Evolutionary conservation across 139 green algal genomes (phyloP).

Genomic region (Mesotaenium endlicherianum): DNA sequence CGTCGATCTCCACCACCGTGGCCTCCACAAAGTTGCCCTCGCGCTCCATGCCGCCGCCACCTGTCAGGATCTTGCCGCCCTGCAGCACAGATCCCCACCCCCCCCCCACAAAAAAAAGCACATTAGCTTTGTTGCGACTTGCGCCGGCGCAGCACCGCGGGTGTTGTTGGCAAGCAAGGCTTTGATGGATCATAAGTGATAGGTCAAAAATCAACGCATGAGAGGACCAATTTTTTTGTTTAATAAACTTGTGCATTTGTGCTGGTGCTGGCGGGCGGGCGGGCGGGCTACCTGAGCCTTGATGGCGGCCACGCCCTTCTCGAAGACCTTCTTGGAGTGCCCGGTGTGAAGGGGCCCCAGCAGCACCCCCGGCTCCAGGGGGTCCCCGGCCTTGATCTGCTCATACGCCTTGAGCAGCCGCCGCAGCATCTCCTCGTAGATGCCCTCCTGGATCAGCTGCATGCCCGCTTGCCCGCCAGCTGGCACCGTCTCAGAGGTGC

Average conservation of each 20-base stretch:
- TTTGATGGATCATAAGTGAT: too few species aligned
- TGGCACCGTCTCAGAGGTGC: too few species aligned
- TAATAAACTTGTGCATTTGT: too few species aligned
- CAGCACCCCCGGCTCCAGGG: slow-evolving; percentile 4
- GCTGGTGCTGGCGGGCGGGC: too few species aligned
- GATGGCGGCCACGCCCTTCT: slow-evolving; percentile 27
- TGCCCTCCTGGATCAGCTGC: slow-evolving; percentile 28
- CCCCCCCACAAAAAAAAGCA: too few species aligned
- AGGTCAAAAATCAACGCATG: too few species aligned
- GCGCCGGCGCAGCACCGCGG: too few species aligned
- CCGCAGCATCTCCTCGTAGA: slow-evolving; percentile 29
- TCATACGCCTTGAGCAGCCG: slow-evolving; percentile 32
- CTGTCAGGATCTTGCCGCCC: slow-evolving; percentile 16
- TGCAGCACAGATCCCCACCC: background rate
- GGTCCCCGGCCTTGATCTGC: slow-evolving; percentile 35
- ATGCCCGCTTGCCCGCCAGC: too few species aligned
- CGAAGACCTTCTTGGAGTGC: slow-evolving; percentile 8
- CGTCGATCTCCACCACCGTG: slow-evolving; percentile 21
- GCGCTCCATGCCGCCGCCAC: background rate
- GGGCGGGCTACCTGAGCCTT: too few species aligned
- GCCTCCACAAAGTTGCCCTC: slow-evolving; percentile 39
- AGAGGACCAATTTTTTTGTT: too few species aligned
- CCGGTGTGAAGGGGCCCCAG: slow-evolving; percentile 29
- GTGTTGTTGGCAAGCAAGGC: too few species aligned
- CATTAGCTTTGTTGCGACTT: too few species aligned